Conservation (phyloP, 2,329 filamentous ascomycete genomes). For the Cladosporium cucumerinum region DNA sequence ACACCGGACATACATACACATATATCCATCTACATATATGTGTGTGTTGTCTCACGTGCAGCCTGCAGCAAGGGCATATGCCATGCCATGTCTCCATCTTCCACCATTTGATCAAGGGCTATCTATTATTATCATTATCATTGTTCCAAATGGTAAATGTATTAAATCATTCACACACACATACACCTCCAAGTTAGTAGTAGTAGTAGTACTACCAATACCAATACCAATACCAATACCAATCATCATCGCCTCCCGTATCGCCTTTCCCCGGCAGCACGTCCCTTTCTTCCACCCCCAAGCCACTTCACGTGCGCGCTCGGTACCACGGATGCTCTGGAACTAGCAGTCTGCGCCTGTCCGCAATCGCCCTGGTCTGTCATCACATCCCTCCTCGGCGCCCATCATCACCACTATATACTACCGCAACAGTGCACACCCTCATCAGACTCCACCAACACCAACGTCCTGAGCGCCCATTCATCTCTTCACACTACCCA, state of each 20-base stretch:
- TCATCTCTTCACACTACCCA: not conserved
- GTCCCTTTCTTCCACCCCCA: not conserved
- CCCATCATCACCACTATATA: not conserved
- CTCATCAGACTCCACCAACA: not conserved
- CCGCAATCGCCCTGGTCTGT: not conserved
- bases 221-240: too few relatives aligned
- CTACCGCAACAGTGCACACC: not conserved
- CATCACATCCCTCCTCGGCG: not conserved
- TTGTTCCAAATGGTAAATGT: not conserved
- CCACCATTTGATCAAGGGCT: not conserved
- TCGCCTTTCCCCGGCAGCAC: too few relatives aligned
- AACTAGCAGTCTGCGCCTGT: not conserved
- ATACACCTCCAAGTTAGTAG: not conserved
- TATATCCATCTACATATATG: not conserved
- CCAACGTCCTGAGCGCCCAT: not conserved
- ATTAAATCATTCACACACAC: not conserved
- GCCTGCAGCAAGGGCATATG: not conserved
- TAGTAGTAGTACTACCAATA: too few relatives aligned
- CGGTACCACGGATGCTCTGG: constrained; percentile 10
- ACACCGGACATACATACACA: not conserved
- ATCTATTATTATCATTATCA: not conserved
- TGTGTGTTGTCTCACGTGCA: not conserved
- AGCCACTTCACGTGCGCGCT: constrained; percentile 5
- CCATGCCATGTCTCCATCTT: not conserved
- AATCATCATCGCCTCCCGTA: too few relatives aligned